Percentiles rank a stretch among this genome's conserved stretches.
Evolutionary conservation across 495 filamentous ascomycete species (phyloP).

Genomic region (Talaromyces wortmannii): DNA sequence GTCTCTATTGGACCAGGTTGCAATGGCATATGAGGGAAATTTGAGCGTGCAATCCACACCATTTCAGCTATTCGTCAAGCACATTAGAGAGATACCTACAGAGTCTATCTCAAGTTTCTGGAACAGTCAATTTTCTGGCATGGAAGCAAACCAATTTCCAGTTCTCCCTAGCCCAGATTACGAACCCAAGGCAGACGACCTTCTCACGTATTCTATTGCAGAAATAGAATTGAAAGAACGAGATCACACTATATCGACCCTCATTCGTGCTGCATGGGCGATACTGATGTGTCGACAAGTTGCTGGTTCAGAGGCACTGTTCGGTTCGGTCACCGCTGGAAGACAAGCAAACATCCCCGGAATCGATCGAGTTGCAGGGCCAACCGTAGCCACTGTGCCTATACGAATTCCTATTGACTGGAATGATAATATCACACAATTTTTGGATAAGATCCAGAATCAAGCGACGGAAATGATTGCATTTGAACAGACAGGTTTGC

Average conservation of each 20-base stretch:
- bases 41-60: neutral
- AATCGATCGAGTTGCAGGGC: slow-evolving; percentile 26
- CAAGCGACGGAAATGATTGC: slow-evolving; percentile 17
- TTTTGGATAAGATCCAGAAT: slow-evolving; percentile 12
- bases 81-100: neutral
- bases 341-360: slow-evolving; percentile 24
- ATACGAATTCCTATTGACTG: neutral
- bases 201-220: neutral
- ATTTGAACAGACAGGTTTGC: slow-evolving; percentile 31
- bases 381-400: slow-evolving; percentile 38
- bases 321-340: slow-evolving; percentile 25
- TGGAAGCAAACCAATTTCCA: slow-evolving; percentile 38
- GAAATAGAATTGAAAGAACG: neutral
- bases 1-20: slow-evolving; percentile 37
- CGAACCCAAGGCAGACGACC: neutral
- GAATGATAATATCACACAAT: neutral
- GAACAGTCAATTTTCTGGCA: slow-evolving; percentile 26
- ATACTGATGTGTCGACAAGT: slow-evolving; percentile 20
- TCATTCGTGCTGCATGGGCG: slow-evolving; percentile 29
- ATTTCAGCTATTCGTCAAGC: neutral
- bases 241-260: slow-evolving; percentile 17
- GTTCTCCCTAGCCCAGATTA: slow-evolving; percentile 36
- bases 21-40: slow-evolving; percentile 12
- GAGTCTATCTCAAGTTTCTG: slow-evolving; percentile 13
- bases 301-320: slow-evolving; percentile 22